Evolutionary conservation across 345 rosid species (phyloP).

Genomic region (Dipteronia sinensis): DNA sequence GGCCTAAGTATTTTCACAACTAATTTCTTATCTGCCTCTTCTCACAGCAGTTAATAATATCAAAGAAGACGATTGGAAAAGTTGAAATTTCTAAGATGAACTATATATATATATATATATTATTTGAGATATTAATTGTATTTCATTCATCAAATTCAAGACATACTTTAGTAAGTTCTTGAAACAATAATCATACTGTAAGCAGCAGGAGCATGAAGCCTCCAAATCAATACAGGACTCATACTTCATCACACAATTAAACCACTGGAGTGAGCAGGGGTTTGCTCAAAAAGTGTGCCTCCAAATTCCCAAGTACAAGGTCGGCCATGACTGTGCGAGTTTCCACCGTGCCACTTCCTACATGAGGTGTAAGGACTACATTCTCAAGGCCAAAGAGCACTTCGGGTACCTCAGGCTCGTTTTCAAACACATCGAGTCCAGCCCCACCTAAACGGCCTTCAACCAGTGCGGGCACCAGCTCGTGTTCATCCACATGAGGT

Average conservation of each 20-base stretch:
- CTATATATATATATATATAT: too few species aligned
- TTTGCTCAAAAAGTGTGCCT: not conserved
- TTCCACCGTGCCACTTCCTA: slow-evolving; percentile 62
- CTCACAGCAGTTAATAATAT: too few species aligned
- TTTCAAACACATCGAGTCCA: slow-evolving; percentile 61
- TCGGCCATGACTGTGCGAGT: slow-evolving; percentile 51
- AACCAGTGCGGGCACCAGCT: slow-evolving; percentile 59
- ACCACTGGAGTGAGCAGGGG: not conserved
- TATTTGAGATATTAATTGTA: not conserved
- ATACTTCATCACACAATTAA: not conserved
- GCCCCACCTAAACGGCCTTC: slow-evolving; percentile 70
- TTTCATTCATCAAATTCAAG: not conserved
- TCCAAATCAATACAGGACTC: not conserved
- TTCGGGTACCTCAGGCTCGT: slow-evolving; percentile 64
- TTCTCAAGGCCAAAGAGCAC: slow-evolving; percentile 60
- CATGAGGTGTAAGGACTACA: slow-evolving; percentile 55
- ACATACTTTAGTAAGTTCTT: not conserved
- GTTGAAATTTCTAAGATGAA: not conserved
- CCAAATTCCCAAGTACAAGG: not conserved
- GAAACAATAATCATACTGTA: not conserved
- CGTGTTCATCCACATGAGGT: slow-evolving; percentile 63
- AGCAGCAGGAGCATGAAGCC: not conserved
- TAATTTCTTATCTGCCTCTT: too few species aligned
- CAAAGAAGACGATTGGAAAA: not conserved
- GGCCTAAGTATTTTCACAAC: not conserved